phyloP scores from a whole-genome alignment of 805 yeast species.

The Spathaspora girioi region DNA sequence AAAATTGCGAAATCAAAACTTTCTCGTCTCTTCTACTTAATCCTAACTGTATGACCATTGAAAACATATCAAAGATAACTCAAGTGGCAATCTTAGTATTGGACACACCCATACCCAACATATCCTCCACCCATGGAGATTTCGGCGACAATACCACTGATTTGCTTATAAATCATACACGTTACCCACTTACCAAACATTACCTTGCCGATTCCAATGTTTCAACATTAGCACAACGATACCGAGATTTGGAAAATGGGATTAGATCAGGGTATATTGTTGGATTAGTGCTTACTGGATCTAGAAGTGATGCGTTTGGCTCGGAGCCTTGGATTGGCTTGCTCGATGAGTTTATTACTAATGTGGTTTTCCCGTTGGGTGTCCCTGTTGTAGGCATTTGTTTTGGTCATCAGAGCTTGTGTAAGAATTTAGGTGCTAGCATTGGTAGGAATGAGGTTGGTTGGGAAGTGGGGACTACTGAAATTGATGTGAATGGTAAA shows the following conservation, averaged over 20 bases:
- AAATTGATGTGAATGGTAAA: conserved; percentile 39
- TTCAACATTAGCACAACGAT: conserved; percentile 9
- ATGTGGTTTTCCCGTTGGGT: conserved; percentile 10
- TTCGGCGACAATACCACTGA: conserved; percentile 46
- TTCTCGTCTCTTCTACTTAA: not conserved
- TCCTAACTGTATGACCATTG: conserved; percentile 3
- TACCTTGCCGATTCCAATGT: conserved; percentile 6
- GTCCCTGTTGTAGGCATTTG: conserved; percentile 67
- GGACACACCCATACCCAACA: conserved; percentile 32
- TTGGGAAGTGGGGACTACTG: conserved; percentile 68
- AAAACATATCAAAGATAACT: not conserved
- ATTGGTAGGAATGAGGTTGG: conserved; percentile 60
- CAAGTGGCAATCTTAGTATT: conserved; percentile 40
- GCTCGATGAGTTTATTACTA: conserved; percentile 32
- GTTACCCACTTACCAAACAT: conserved; percentile 14
- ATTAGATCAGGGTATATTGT: conserved; percentile 24
- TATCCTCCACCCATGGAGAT: conserved; percentile 41
- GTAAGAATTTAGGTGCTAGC: conserved; percentile 58
- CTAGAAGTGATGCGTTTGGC: conserved; percentile 45
- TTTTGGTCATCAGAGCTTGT: conserved; percentile 83
- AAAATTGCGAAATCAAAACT: not conserved
- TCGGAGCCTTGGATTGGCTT: conserved; percentile 38
- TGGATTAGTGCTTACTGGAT: conserved; percentile 53
- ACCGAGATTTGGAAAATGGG: conserved; percentile 17
- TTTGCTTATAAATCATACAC: conserved; percentile 18